Base-by-base conservation (phyloP, 768 basidiomycete genomes). In the Termitomyces sp. region DNA sequence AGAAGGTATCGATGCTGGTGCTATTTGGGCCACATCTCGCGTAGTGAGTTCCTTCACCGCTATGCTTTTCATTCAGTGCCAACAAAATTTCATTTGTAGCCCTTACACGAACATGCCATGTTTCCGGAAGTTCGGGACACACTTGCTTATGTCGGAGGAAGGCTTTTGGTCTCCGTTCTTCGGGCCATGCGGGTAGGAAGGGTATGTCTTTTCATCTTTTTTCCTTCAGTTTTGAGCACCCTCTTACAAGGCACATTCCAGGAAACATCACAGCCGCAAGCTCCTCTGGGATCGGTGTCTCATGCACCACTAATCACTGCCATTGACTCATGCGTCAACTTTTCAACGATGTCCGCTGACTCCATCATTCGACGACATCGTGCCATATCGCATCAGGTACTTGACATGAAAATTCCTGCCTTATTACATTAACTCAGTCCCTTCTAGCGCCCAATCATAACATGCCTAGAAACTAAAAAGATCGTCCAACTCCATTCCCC, bases 1-100 rank as follows among this genome's bases (percentile, higher is more conserved):
- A 53, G 77, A 80, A 52, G 92, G 91, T 0, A 86, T 94, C 40
- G 94, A 96, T 69, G 79, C 83, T 0, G 94, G 94, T 6, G 75
- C 79, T 14, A 75, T 97, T 21, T 91, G 86, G 79, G 86, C 72
- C 0, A 68, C 67, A 40, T 63, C 68, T 23, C 73, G 68, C 46
- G 69, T 84, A 69, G 93, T 94, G 58, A 65, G 82, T 72, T 40
- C 39, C 28, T 45, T 35, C 51, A 0, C 19, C 1, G 8, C 35
- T 19, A 35, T 12, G 3, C 40, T 46, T n/a, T n/a, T 14, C 9
- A 30, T 12, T 35, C 27, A 1, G 27, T 27, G 3, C 3, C n/a
- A 19, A 19, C 23, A 17, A 28, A 39, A 16, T 23, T 5, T 37
- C 12, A 11, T 19, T 14, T 3, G 43, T 23, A 94, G 91, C 60